A percentile compares a stretch with the other conserved stretches of the same genome.
phyloP scores from a whole-genome alignment of 2,329 filamentous ascomycete genomes.

The Aureobasidium sp. region DNA sequence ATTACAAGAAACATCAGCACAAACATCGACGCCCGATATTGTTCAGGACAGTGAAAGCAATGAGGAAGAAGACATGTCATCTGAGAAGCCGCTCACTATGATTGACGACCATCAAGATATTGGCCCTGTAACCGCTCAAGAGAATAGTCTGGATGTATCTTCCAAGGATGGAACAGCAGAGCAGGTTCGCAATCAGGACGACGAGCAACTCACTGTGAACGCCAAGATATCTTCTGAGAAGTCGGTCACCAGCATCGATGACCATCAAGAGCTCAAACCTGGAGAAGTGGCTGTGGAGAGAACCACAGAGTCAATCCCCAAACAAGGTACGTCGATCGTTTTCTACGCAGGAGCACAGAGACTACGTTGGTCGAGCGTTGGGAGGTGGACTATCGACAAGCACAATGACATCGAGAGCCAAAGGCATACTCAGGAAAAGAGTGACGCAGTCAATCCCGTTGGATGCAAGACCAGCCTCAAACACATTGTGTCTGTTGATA shows the following conservation, averaged over 20 bases:
- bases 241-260: neutral
- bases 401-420: neutral
- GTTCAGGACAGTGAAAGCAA: neutral
- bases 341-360: neutral
- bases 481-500: neutral
- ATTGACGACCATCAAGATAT: neutral
- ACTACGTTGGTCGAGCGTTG: neutral
- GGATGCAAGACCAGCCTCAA: too few species aligned
- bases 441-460: neutral
- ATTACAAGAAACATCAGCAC: neutral
- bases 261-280: neutral
- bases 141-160: neutral
- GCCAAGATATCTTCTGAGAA: neutral
- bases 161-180: neutral
- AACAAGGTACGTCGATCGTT: neutral
- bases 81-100: neutral
- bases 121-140: neutral
- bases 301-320: neutral
- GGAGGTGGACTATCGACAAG: neutral
- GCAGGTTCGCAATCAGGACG: neutral
- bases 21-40: neutral
- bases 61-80: neutral
- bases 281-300: neutral
- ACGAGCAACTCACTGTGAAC: too few species aligned
- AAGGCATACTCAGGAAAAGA: neutral